Conservation (phyloP, 2,329 filamentous ascomycete genomes). For the Aspergillus novofumigatus region DNA sequence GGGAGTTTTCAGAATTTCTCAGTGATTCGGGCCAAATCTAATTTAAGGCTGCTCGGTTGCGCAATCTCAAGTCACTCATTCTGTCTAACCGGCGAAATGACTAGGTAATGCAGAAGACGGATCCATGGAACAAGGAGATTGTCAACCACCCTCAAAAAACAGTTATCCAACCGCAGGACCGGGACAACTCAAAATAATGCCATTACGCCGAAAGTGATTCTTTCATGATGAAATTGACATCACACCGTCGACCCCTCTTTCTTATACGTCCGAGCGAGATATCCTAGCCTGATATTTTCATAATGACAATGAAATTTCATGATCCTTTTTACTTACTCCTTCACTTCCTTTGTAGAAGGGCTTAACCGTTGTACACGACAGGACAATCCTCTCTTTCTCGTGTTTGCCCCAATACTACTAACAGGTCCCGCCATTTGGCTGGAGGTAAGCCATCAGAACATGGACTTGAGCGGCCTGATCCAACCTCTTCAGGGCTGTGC, state of each 20-base stretch:
- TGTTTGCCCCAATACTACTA: neutral
- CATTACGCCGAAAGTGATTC: neutral
- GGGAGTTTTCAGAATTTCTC: neutral
- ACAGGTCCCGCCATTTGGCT: neutral
- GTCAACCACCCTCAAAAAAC: neutral
- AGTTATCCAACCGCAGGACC: neutral
- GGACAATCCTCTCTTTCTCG: neutral
- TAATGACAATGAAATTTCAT: neutral
- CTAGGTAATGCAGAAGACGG: neutral
- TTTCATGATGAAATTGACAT: slow-evolving; percentile 4
- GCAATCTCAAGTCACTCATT: neutral
- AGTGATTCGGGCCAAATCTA: neutral
- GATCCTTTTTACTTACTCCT: neutral
- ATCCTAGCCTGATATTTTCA: neutral
- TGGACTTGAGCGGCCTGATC: neutral
- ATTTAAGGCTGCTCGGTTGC: neutral
- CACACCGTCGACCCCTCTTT: neutral
- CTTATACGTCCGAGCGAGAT: neutral
- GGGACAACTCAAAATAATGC: neutral
- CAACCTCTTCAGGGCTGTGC: neutral
- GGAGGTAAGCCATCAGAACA: neutral
- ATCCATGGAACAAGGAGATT: neutral
- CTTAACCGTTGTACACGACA: neutral
- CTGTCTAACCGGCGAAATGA: neutral
- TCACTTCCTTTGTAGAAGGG: neutral